Evolutionary conservation across 2,329 filamentous ascomycete genomes (phyloP).

Genomic region (Nemania sp.): DNA sequence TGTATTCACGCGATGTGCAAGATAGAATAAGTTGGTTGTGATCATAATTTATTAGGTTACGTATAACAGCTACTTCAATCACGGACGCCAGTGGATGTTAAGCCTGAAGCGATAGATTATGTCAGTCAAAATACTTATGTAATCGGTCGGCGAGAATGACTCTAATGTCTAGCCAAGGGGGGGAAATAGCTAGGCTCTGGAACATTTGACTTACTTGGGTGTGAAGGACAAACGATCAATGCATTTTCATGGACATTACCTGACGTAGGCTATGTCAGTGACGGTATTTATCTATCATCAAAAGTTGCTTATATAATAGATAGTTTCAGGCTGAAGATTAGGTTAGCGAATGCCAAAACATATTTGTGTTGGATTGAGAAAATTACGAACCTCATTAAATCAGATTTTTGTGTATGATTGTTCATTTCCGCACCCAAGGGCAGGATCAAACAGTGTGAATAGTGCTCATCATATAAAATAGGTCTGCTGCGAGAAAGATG

Average conservation of each 20-base stretch:
- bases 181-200: background rate
- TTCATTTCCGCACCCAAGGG: conserved; percentile 42
- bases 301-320: conserved; percentile 2
- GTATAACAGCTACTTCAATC: background rate
- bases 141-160: too few species aligned
- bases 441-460: conserved; percentile 47
- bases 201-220: conserved; percentile 9
- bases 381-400: conserved; percentile 43
- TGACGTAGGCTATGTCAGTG: conserved; percentile 19
- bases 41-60: conserved; percentile 9
- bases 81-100: background rate
- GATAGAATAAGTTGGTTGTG: too few species aligned
- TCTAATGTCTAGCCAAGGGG: background rate
- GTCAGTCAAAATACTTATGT: too few species aligned
- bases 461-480: conserved; percentile 42
- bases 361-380: too few species aligned
- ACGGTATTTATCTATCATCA: conserved; percentile 1
- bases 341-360: conserved; percentile 28
- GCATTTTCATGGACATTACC: conserved; percentile 21
- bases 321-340: conserved; percentile 35
- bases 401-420: conserved; percentile 41
- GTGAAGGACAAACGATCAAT: too few species aligned
- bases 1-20: too few species aligned
- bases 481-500: background rate
- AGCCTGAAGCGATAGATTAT: background rate